phyloP scores from a whole-genome alignment of 164 flowering plant species.

The Dillenia suffruticosa region DNA sequence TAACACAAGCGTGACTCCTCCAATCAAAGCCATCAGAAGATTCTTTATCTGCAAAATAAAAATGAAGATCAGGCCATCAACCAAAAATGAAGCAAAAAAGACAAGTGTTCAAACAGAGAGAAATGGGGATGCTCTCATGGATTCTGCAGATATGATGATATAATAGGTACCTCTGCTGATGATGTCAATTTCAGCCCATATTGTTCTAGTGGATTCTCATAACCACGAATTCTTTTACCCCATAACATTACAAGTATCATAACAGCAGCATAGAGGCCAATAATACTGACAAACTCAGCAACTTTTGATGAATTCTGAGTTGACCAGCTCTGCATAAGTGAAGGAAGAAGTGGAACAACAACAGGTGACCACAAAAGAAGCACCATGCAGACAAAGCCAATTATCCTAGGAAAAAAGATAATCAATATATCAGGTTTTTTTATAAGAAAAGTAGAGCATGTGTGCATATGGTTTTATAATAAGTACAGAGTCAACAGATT shows the following conservation, averaged over 20 bases:
- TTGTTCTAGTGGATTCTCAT: conserved; percentile 58
- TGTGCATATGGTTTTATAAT: background rate
- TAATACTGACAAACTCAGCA: conserved; percentile 57
- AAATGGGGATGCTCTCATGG: background rate
- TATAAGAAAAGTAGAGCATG: background rate
- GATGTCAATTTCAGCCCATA: conserved; percentile 79
- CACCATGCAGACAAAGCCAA: conserved; percentile 76
- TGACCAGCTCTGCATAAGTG: conserved; percentile 75
- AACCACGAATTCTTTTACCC: conserved; percentile 84
- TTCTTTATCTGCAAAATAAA: conserved; percentile 50
- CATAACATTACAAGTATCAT: conserved; percentile 61
- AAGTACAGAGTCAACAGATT: too few relatives aligned
- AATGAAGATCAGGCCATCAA: conserved; percentile 6
- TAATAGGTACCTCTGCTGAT: conserved; percentile 41
- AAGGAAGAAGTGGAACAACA: conserved; percentile 76
- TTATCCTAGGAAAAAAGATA: conserved; percentile 37
- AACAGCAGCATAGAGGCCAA: conserved; percentile 72
- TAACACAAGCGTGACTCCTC: conserved; percentile 59
- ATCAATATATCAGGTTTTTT: background rate
- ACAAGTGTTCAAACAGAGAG: background rate
- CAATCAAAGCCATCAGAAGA: conserved; percentile 54
- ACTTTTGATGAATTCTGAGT: conserved; percentile 46
- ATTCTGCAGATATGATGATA: background rate
- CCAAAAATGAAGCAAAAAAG: background rate
- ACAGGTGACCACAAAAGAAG: conserved; percentile 93